phyloP scores from a whole-genome alignment of 257 asterid genomes.

The Echites panduratus region DNA sequence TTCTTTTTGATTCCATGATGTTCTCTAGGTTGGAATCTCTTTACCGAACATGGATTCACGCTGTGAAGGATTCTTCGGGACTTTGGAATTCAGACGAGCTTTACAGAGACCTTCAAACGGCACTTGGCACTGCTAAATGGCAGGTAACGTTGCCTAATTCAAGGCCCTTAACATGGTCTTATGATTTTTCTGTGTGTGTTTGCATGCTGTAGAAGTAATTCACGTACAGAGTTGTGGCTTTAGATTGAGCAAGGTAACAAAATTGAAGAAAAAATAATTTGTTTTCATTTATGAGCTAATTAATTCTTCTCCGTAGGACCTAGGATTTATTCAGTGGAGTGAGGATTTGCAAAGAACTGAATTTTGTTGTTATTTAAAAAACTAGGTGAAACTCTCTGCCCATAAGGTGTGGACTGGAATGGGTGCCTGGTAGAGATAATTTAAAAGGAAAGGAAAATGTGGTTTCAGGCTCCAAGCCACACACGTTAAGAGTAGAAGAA shows the following conservation, averaged over 20 bases:
- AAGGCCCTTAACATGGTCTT: not conserved
- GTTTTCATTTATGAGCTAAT: not conserved
- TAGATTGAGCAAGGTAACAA: not conserved
- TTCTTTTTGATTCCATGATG: constrained; percentile 9
- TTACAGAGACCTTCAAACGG: constrained; percentile 65
- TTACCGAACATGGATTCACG: constrained; percentile 82
- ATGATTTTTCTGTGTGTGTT: not conserved
- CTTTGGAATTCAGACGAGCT: constrained; percentile 70
- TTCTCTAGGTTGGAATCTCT: constrained; percentile 85
- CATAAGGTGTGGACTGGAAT: too few species aligned
- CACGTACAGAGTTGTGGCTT: not conserved
- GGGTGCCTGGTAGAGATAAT: too few species aligned
- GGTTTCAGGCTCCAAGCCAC: too few species aligned
- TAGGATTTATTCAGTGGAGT: not conserved
- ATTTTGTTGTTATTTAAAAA: not conserved
- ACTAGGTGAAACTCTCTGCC: not conserved
- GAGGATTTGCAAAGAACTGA: not conserved
- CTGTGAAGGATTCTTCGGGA: constrained; percentile 49
- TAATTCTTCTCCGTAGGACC: not conserved
- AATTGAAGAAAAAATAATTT: not conserved
- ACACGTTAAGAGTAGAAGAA: too few species aligned
- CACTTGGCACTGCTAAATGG: constrained; percentile 92
- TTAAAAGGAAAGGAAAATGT: too few species aligned
- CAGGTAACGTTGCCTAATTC: constrained; percentile 42
- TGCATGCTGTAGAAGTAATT: not conserved